Percentiles rank a stretch among this genome's conserved stretches.
These are phyloP conservation scores for Magnolia changhungtana DNA, from an alignment of 164 flowering plant species.

Conservation along the genomic window DNA sequence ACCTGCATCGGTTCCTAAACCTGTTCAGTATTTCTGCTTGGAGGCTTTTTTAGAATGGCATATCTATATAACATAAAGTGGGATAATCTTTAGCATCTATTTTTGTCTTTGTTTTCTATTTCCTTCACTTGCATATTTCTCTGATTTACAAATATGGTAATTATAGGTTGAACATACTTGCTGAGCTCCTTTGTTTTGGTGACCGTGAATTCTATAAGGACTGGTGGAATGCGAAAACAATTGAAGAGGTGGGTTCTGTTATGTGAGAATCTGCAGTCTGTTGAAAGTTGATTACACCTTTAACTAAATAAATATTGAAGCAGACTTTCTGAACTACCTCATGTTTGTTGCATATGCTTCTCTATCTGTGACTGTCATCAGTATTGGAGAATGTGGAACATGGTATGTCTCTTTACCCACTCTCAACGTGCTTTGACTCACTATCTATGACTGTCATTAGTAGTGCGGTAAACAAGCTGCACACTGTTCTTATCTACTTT, in stretches of 20 bases:
- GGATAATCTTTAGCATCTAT: neutral
- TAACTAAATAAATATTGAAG: conserved; percentile 6
- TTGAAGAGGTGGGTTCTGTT: conserved; percentile 68
- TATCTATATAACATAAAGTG: neutral
- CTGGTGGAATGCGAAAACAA: conserved; percentile 99
- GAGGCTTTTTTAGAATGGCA: neutral
- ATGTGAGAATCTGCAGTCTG: neutral
- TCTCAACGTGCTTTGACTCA: neutral
- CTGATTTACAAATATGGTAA: neutral
- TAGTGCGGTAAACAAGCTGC: neutral
- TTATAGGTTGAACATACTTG: conserved; percentile 91
- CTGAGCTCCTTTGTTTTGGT: conserved; percentile 91
- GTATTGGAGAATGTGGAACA: conserved; percentile 99
- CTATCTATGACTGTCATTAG: neutral
- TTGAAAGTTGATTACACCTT: neutral
- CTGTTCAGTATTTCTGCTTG: neutral
- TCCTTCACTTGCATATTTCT: neutral
- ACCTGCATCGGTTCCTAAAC: neutral
- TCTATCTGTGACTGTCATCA: conserved; percentile 33
- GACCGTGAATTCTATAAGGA: conserved; percentile 98
- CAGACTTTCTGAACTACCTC: conserved; percentile 4
- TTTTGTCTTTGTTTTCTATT: neutral
- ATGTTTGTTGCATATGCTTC: conserved; percentile 17
- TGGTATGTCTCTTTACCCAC: conserved; percentile 52
- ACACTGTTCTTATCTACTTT: neutral